Percentiles rank a stretch among this genome's conserved stretches.
Conservation (phyloP, 1,284 basidiomycete species). For the Austroboletus olivaceoglutinosus region DNA sequence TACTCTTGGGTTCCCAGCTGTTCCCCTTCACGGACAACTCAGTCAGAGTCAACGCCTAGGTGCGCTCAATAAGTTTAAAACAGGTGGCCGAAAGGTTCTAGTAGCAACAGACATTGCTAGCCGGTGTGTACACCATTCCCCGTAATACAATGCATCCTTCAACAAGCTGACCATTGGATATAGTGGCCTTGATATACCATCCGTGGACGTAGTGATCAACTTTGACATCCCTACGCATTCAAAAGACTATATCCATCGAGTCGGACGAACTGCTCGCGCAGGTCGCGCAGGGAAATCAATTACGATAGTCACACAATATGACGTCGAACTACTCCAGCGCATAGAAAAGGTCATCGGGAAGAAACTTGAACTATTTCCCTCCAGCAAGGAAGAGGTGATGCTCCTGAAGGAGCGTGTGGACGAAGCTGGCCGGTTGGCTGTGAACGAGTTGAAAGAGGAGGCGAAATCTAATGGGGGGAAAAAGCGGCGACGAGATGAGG, state of each 20-base stretch:
- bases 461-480: slow-evolving; percentile 50
- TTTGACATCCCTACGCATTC: slow-evolving; percentile 98
- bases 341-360: slow-evolving; percentile 92
- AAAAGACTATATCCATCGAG: slow-evolving; percentile 99
- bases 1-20: slow-evolving; percentile 90
- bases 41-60: slow-evolving; percentile 93
- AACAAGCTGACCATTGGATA: slow-evolving; percentile 5
- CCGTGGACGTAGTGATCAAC: slow-evolving; percentile 97
- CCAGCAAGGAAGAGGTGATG: slow-evolving; percentile 88
- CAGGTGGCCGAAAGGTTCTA: slow-evolving; percentile 86
- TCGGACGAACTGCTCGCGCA: slow-evolving; percentile 95
- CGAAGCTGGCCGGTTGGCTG: slow-evolving; percentile 84
- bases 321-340: slow-evolving; percentile 94
- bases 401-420: slow-evolving; percentile 87
- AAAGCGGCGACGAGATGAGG: slow-evolving; percentile 52
- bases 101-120: slow-evolving; percentile 99
- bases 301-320: slow-evolving; percentile 97
- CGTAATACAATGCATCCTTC: slow-evolving; percentile 1
- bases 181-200: slow-evolving; percentile 94
- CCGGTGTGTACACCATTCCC: slow-evolving; percentile 50
- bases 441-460: slow-evolving; percentile 75
- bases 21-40: slow-evolving; percentile 95
- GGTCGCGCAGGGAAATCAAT: slow-evolving; percentile 95
- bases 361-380: slow-evolving; percentile 90
- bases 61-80: slow-evolving; percentile 96